These are phyloP conservation scores for Mycena rebaudengoi DNA, from an alignment of 768 basidiomycete genomes.

Conservation along the genomic window DNA sequence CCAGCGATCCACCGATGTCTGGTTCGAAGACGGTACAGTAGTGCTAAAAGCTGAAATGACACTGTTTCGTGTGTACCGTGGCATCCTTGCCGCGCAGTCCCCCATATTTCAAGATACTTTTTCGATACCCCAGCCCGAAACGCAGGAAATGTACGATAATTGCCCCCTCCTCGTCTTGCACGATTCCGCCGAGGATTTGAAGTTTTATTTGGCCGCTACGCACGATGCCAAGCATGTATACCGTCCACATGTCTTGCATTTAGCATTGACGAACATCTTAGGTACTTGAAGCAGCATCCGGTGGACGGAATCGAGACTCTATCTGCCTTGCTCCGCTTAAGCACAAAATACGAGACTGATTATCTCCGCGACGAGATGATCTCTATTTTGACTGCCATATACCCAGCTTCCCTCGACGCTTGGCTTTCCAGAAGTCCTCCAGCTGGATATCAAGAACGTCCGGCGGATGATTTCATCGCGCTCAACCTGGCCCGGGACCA, in stretches of 20 bases:
- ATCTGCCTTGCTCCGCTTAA: background rate
- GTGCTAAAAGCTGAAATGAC: background rate
- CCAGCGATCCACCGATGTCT: too few relatives aligned
- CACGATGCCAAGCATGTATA: background rate
- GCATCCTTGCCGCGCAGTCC: constrained; percentile 4
- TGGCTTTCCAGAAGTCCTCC: background rate
- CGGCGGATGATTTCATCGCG: background rate
- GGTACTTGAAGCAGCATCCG: background rate
- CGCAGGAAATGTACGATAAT: background rate
- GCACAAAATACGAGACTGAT: background rate
- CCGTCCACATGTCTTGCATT: background rate
- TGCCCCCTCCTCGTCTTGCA: background rate
- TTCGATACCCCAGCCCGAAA: constrained; percentile 1
- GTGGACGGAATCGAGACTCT: background rate
- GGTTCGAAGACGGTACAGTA: constrained; percentile 11
- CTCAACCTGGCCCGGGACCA: background rate
- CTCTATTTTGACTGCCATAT: background rate
- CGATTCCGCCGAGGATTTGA: background rate
- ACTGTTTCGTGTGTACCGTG: constrained; percentile 9
- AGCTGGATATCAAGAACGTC: background rate
- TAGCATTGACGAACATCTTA: background rate
- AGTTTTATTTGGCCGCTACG: background rate
- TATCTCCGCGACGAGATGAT: background rate
- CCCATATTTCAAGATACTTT: constrained; percentile 9
- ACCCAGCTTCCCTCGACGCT: background rate